Conservation (phyloP, 2,329 filamentous ascomycete species). For the Dactylellina drechsleri region DNA sequence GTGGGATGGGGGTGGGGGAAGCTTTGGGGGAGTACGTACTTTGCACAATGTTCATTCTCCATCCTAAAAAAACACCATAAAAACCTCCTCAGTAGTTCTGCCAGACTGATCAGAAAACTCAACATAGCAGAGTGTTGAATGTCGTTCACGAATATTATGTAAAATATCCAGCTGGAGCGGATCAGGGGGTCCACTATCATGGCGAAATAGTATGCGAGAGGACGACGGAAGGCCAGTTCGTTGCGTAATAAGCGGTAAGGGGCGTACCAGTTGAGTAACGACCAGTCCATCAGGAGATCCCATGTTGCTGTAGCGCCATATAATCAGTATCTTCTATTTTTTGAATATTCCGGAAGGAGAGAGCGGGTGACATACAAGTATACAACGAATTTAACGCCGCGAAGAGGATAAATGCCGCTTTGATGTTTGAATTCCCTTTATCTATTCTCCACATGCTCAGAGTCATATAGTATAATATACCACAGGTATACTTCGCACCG, state of each 20-base stretch:
- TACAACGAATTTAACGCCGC: constrained; percentile 86
- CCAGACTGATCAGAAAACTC: constrained; percentile 80
- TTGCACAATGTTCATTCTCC: constrained; percentile 96
- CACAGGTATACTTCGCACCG: constrained; percentile 87
- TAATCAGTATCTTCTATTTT: too few relatives aligned
- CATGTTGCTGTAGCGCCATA: constrained; percentile 71
- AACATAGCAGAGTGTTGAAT: constrained; percentile 83
- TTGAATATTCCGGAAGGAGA: too few relatives aligned
- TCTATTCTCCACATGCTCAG: constrained; percentile 86
- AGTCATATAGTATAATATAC: constrained; percentile 79
- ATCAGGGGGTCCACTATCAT: constrained; percentile 85
- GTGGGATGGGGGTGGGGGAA: neutral
- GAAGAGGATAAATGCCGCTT: constrained; percentile 79
- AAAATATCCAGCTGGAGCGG: constrained; percentile 94
- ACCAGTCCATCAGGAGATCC: constrained; percentile 98
- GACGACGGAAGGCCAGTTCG: constrained; percentile 78
- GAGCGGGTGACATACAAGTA: constrained; percentile 69
- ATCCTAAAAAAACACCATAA: constrained; percentile 94
- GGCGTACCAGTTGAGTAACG: constrained; percentile 80
- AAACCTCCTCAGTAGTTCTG: constrained; percentile 83
- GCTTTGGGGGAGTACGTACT: constrained; percentile 64
- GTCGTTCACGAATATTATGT: constrained; percentile 82
- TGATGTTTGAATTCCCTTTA: constrained; percentile 67
- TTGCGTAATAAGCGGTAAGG: constrained; percentile 76
- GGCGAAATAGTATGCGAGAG: constrained; percentile 85